Conservation (phyloP, 768 basidiomycete species). For the Boletus reticuloceps region DNA sequence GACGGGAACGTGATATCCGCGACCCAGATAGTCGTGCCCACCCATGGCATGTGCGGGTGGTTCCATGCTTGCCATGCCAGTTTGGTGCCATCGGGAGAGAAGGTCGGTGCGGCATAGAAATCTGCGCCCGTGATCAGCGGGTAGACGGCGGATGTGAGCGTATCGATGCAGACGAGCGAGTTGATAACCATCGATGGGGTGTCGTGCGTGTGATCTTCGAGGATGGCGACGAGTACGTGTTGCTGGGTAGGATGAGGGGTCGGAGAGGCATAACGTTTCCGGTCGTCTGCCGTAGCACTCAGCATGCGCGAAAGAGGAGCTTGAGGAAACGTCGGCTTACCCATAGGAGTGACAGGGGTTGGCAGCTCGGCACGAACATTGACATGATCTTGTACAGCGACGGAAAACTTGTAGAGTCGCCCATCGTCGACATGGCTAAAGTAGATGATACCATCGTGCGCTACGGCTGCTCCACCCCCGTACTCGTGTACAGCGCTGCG, state of each 20-base stretch:
- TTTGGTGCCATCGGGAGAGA: constrained; percentile 1
- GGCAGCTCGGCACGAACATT: neutral
- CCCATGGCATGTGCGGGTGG: constrained; percentile 4
- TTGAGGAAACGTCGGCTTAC: neutral
- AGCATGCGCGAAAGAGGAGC: neutral
- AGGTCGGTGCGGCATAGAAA: neutral
- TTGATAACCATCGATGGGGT: neutral
- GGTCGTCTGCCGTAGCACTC: neutral
- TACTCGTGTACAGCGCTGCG: constrained; percentile 1
- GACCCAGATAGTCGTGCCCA: neutral
- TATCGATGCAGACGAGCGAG: neutral
- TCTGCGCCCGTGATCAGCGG: neutral
- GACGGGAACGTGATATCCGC: neutral
- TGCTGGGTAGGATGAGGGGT: neutral
- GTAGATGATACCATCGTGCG: neutral
- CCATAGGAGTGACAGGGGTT: neutral
- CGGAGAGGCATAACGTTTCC: neutral
- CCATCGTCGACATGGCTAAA: neutral
- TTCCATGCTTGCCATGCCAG: constrained; percentile 1
- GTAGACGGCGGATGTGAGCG: neutral
- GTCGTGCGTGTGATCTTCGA: neutral
- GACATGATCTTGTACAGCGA: neutral
- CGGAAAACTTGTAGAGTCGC: neutral
- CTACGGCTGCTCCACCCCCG: neutral
- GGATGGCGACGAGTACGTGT: neutral